phyloP scores from a whole-genome alignment of 192 early-diverging fungal species.

The Borealophlyctis nickersoniae region DNA sequence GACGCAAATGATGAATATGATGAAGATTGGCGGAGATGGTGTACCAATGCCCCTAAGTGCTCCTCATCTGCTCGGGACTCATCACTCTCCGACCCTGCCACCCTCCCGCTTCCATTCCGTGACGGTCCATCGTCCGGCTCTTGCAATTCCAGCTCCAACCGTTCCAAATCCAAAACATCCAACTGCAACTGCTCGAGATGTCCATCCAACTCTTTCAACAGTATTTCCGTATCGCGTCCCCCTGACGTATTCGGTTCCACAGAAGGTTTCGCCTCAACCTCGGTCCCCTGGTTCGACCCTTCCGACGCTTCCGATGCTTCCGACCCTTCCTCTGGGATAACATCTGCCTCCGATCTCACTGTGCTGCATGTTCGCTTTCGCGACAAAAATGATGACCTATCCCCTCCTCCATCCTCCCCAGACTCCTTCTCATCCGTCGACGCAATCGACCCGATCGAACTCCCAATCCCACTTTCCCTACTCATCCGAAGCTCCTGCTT shows the following conservation, averaged over 20 bases:
- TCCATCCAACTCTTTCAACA: background rate
- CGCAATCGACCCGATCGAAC: background rate
- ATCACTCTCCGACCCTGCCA: background rate
- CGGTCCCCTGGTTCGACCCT: too few relatives aligned
- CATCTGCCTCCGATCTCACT: too few relatives aligned
- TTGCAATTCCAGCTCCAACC: background rate
- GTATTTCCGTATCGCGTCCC: too few relatives aligned
- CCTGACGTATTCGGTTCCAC: too few relatives aligned
- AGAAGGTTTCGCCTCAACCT: too few relatives aligned
- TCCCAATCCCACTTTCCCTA: background rate
- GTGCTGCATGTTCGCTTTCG: too few relatives aligned
- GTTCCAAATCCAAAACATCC: background rate
- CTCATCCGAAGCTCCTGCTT: background rate
- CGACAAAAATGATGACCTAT: too few relatives aligned
- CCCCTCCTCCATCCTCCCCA: too few relatives aligned
- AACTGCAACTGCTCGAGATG: background rate
- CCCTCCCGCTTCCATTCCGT: background rate
- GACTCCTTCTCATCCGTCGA: too few relatives aligned
- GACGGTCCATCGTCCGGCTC: background rate
- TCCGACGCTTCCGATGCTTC: too few relatives aligned
- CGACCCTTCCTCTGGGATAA: too few relatives aligned
- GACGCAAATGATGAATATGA: background rate
- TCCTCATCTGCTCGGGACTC: background rate
- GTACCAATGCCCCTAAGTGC: background rate
- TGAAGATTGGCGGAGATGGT: background rate